Percentiles rank a stretch among this genome's conserved stretches.
Conservation (phyloP, 2,329 filamentous ascomycete genomes). For the Talaromyces amestolkiae region DNA sequence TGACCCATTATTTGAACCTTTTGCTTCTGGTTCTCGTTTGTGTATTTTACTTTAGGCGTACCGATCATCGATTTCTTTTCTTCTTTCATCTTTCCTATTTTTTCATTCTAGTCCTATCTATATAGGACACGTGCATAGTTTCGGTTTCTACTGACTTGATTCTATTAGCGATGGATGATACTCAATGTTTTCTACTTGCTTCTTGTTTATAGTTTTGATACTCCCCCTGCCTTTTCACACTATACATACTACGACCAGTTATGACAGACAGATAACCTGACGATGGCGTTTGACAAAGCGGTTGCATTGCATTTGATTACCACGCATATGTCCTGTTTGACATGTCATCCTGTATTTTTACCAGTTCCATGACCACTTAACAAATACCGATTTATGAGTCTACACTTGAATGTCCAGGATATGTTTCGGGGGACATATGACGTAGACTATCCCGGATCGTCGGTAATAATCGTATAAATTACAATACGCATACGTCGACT, state of each 20-base stretch:
- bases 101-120: background rate
- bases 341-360: background rate
- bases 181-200: background rate
- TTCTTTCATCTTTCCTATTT: constrained; percentile 13
- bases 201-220: constrained; percentile 1
- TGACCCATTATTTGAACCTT: background rate
- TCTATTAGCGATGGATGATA: background rate
- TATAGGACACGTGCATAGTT: background rate
- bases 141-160: background rate
- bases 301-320: background rate
- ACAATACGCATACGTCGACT: background rate
- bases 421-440: background rate
- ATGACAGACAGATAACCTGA: background rate
- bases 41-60: constrained; percentile 20
- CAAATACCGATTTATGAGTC: background rate
- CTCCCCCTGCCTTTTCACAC: background rate
- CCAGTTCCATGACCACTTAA: background rate
- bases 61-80: constrained; percentile 19
- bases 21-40: constrained; percentile 4
- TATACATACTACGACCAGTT: background rate
- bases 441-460: background rate
- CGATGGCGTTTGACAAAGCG: background rate
- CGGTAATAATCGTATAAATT: background rate
- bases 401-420: background rate
- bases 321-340: background rate